Percentiles rank a stretch among this genome's conserved stretches.
These are phyloP conservation scores for Hanseniaspora clermontiae DNA, from an alignment of 805 yeast species.

Conservation along the genomic window DNA sequence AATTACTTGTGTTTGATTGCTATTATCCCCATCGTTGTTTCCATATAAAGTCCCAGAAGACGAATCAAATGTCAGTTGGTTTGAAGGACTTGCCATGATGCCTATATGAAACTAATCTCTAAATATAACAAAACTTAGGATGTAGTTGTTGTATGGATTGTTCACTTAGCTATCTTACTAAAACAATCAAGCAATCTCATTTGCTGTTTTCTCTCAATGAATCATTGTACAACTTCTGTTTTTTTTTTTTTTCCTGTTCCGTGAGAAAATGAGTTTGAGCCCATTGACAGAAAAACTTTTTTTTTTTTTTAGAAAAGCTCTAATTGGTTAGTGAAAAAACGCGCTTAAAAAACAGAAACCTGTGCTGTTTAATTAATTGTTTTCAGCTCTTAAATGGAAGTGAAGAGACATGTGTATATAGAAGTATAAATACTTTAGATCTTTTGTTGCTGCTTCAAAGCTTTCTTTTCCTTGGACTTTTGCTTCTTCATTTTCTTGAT, in stretches of 20 bases:
- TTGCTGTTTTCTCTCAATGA: neutral
- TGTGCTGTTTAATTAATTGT: neutral
- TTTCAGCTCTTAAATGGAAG: no score
- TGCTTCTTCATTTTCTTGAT: slow-evolving; percentile 25
- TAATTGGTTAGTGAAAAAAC: neutral
- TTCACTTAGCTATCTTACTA: no score
- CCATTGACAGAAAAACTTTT: neutral
- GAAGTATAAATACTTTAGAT: neutral
- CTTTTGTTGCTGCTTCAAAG: slow-evolving; percentile 6
- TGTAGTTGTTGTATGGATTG: no score
- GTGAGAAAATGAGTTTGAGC: neutral
- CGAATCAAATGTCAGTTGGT: slow-evolving; percentile 4
- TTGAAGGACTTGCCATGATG: neutral
- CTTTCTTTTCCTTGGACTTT: slow-evolving; percentile 22
- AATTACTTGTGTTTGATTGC: slow-evolving; percentile 2
- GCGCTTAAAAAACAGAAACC: neutral
- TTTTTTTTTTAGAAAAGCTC: neutral
- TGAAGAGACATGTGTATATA: neutral
- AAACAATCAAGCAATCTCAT: no score
- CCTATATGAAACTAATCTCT: neutral
- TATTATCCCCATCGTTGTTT: neutral
- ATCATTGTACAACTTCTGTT: neutral
- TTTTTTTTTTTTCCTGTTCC: neutral
- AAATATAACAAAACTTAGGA: no score
- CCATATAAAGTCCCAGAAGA: slow-evolving; percentile 3